These are phyloP conservation scores for Aristolochia contorta DNA, from an alignment of 164 flowering plant genomes.

Conservation along the genomic window DNA sequence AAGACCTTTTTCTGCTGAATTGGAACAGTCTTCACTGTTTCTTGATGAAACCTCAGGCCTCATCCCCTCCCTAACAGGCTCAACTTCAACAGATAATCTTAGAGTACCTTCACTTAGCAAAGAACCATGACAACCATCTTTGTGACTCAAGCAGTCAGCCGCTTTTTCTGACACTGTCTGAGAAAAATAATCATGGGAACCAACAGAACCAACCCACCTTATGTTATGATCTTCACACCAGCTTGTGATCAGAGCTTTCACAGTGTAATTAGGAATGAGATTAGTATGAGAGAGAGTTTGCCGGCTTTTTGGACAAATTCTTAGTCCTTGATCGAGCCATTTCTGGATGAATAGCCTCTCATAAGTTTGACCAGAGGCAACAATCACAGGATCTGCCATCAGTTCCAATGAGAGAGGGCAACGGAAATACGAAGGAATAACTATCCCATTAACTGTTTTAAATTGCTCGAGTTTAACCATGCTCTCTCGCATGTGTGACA, in stretches of 20 bases:
- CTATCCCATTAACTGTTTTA: slow-evolving; percentile 30
- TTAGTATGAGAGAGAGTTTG: slow-evolving; percentile 53
- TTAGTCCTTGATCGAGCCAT: slow-evolving; percentile 74
- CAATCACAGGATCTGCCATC: slow-evolving; percentile 87
- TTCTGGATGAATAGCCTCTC: slow-evolving; percentile 70
- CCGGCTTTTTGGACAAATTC: slow-evolving; percentile 62
- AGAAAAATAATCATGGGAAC: slow-evolving; percentile 14
- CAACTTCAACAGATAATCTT: slow-evolving; percentile 39
- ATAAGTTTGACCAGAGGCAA: slow-evolving; percentile 90
- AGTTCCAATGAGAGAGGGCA: slow-evolving; percentile 80
- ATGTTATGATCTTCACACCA: slow-evolving; percentile 69
- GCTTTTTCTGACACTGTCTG: slow-evolving; percentile 15
- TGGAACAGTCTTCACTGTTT: slow-evolving; percentile 20
- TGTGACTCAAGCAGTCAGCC: slow-evolving; percentile 17
- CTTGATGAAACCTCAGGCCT: slow-evolving; percentile 21
- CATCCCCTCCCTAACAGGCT: slow-evolving; percentile 27
- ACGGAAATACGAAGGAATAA: slow-evolving; percentile 58
- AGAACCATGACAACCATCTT: slow-evolving; percentile 28
- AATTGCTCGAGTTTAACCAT: slow-evolving; percentile 33
- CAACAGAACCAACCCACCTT: slow-evolving; percentile 17
- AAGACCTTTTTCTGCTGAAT: slow-evolving; percentile 5
- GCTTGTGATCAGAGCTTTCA: slow-evolving; percentile 64
- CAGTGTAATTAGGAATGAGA: slow-evolving; percentile 81
- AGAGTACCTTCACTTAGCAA: slow-evolving; percentile 28
- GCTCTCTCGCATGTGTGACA: slow-evolving; percentile 48